Conservation (phyloP, 306 rosid genomes). For the Citrullus amarus region DNA sequence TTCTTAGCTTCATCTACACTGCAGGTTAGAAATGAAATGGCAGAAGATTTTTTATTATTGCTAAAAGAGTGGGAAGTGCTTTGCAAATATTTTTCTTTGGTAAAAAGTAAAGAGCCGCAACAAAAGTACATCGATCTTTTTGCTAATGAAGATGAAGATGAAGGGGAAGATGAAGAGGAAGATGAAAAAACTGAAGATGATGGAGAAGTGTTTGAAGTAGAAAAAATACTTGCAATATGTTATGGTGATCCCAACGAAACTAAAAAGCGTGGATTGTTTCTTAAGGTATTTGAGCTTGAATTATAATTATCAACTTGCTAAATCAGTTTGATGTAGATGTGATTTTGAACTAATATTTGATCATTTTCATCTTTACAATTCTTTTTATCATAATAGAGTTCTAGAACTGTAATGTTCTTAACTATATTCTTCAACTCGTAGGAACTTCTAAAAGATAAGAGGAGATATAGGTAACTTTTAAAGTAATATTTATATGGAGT, state of each 20-base stretch:
- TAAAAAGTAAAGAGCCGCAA: conserved; percentile 21
- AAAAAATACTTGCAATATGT: conserved; percentile 27
- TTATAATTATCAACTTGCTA: not conserved
- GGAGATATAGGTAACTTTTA: not conserved
- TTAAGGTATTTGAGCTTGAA: conserved; percentile 33
- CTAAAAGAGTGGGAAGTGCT: conserved; percentile 55
- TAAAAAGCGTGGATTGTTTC: conserved; percentile 28
- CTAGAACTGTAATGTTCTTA: not conserved
- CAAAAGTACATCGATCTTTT: conserved; percentile 26
- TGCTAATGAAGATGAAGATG: conserved; percentile 6
- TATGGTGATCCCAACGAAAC: conserved; percentile 43
- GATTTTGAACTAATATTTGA: not conserved
- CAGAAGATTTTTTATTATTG: conserved; percentile 49
- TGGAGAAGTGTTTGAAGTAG: conserved; percentile 53
- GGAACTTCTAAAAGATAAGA: not conserved
- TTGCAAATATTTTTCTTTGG: conserved; percentile 33
- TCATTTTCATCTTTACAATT: not conserved
- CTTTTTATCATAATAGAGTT: not conserved
- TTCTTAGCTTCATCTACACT: not conserved
- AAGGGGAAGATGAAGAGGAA: conserved; percentile 12
- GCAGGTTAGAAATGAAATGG: conserved; percentile 73
- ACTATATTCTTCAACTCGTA: not conserved
- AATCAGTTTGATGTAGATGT: not conserved
- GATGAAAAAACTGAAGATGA: conserved; percentile 6
- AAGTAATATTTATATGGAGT: not conserved